Evolutionary conservation across 176 grass and related monocot genomes (phyloP).

Genomic region (Raddia distichophylla): DNA sequence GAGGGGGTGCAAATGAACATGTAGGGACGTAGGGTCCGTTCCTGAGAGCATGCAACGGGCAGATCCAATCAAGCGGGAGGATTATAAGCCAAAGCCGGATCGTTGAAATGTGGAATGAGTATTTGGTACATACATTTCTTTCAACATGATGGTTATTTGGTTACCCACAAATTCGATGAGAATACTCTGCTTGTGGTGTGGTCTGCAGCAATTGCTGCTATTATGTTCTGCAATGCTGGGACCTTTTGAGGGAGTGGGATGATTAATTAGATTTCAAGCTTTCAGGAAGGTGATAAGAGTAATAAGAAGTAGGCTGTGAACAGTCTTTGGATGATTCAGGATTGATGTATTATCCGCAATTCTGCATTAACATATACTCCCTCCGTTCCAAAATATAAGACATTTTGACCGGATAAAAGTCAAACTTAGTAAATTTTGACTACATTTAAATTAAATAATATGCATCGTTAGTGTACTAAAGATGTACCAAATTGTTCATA

Average conservation of each 20-base stretch:
- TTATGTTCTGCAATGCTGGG: background rate
- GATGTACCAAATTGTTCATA: too few species aligned
- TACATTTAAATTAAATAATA: too few species aligned
- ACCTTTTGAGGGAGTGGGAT: background rate
- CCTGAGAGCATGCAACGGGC: background rate
- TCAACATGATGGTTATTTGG: background rate
- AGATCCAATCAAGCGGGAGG: slow-evolving; percentile 27
- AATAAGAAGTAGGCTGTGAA: background rate
- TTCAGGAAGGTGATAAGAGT: background rate
- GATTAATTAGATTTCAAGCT: background rate
- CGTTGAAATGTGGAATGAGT: background rate
- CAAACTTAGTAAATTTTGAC: too few species aligned
- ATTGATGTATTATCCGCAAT: background rate
- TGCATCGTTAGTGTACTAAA: too few species aligned
- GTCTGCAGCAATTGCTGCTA: background rate
- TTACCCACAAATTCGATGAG: background rate
- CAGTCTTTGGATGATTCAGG: background rate
- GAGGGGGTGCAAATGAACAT: background rate
- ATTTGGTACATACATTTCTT: slow-evolving; percentile 17
- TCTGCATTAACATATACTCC: background rate
- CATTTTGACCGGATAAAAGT: too few species aligned
- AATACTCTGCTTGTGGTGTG: background rate
- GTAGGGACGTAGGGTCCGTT: too few species aligned
- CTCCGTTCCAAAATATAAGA: too few species aligned
- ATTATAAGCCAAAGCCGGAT: background rate